Evolutionary conservation across 202 grass and related monocot species (phyloP).

Genomic region (Setaria italica): DNA sequence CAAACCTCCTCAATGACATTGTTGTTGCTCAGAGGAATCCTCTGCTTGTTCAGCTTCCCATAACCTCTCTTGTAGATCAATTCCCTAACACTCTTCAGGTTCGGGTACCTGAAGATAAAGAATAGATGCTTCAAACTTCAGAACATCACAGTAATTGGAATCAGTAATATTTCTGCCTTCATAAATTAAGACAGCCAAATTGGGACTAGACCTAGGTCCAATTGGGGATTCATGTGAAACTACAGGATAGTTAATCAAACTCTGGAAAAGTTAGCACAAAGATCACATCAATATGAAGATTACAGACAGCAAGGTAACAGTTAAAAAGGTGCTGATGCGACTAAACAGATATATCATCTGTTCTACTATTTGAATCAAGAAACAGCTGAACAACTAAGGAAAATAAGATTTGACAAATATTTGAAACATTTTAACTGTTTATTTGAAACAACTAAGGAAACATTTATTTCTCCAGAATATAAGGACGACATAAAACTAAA

Average conservation of each 20-base stretch:
- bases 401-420: background rate
- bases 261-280: background rate
- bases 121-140: background rate
- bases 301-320: too few relatives aligned
- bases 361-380: background rate
- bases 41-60: constrained; percentile 87
- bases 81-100: constrained; percentile 81
- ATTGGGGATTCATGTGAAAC: background rate
- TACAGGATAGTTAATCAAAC: background rate
- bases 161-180: background rate
- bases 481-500: too few relatives aligned
- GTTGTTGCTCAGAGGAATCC: constrained; percentile 74
- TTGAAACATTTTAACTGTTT: background rate
- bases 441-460: background rate
- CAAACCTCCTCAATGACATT: constrained; percentile 74
- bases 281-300: background rate
- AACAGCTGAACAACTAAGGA: background rate
- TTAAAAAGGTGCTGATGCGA: background rate
- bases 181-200: background rate
- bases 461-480: background rate
- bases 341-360: too few relatives aligned
- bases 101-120: constrained; percentile 59
- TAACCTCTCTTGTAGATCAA: constrained; percentile 92
- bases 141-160: background rate
- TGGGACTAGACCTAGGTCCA: background rate